Base-by-base conservation (phyloP, 305 asterid species). In the Fraxinus paxiana region DNA sequence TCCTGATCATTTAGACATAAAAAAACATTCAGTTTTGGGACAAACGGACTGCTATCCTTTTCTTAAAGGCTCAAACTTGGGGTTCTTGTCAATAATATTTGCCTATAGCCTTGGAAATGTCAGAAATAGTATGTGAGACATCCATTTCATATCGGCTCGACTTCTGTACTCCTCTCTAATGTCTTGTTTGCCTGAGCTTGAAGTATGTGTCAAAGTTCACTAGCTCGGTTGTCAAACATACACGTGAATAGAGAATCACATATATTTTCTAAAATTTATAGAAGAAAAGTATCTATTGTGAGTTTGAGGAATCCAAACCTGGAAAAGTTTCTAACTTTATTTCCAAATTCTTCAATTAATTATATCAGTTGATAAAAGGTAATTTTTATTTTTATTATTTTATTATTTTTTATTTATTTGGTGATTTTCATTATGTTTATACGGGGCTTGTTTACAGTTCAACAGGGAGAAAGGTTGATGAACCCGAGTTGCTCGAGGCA, bases 401-500 rank as follows among this genome's bases (percentile, higher is more conserved):
- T 35, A 6, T 6, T 35, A 35, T 0, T 56, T 7, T 8, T 73
- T 82, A 22, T 5, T 35, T 37, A 6, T 34, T 2, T 79, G 5
- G 34, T 37, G 67, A 37, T 34, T 63, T 8, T 46, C 80, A 30
- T 37, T 31, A 67, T 22, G 69, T 71, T 77, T 15, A 10, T 71
- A 46, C 38, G 80, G 82, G 51, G n/a, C 76, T 85, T 75, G 61
- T 81, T 80, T 85, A 46, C 92, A 96, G 99, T 54, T 88, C 98
- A 48, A 89, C 97, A 24, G 99, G 99, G 67, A 91, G 97, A 87
- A 96, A 96, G 83, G 84, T 96, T 41, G 92, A 94, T 35, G 99
- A 96, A 17, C 96, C 99, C 10, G 99, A 96, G 89, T 85, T 91
- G 86, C 98, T 94, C 1, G 99, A 96, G 93, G 97, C 99, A n/a